These are phyloP conservation scores for Geranium brycei DNA, from an alignment of 345 rosid genomes.

Conservation along the genomic window DNA sequence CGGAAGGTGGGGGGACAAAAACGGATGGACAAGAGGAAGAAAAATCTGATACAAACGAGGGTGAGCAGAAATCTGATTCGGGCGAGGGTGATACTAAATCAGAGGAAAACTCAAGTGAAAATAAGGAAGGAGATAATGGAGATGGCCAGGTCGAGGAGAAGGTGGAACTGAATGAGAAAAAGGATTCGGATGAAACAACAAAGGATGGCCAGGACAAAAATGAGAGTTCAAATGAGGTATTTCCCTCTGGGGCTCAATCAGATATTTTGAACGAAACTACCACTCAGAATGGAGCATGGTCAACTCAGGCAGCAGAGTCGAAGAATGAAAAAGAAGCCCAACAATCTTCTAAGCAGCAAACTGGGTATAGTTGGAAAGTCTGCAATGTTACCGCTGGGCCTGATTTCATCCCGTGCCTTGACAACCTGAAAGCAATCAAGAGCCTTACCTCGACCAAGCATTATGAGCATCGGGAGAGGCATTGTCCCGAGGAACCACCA, in stretches of 20 bases:
- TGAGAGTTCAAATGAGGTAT: background rate
- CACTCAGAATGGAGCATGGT: background rate
- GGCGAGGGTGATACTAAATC: constrained; percentile 24
- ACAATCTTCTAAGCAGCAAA: constrained; percentile 5
- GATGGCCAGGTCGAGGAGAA: constrained; percentile 18
- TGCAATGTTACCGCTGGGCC: constrained; percentile 12
- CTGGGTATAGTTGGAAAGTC: constrained; percentile 9
- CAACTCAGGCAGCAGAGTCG: background rate
- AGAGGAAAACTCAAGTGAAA: constrained; percentile 8
- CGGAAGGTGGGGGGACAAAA: constrained; percentile 27
- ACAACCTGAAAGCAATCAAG: constrained; percentile 9
- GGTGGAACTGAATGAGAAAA: constrained; percentile 1
- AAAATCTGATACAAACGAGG: constrained; percentile 28
- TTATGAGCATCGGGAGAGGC: constrained; percentile 38
- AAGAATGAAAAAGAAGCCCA: background rate
- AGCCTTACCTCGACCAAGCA: constrained; percentile 14
- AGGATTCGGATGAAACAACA: background rate
- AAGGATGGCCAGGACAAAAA: background rate
- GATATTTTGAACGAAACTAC: background rate
- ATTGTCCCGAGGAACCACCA: constrained; percentile 31
- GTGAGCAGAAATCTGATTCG: constrained; percentile 25
- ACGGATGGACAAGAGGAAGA: constrained; percentile 16
- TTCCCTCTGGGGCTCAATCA: background rate
- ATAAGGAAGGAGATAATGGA: constrained; percentile 22
- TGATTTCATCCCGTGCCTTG: constrained; percentile 15